Conservation (phyloP, 352 stramenopile species). For the Phytopythium cucurbitacearum region DNA sequence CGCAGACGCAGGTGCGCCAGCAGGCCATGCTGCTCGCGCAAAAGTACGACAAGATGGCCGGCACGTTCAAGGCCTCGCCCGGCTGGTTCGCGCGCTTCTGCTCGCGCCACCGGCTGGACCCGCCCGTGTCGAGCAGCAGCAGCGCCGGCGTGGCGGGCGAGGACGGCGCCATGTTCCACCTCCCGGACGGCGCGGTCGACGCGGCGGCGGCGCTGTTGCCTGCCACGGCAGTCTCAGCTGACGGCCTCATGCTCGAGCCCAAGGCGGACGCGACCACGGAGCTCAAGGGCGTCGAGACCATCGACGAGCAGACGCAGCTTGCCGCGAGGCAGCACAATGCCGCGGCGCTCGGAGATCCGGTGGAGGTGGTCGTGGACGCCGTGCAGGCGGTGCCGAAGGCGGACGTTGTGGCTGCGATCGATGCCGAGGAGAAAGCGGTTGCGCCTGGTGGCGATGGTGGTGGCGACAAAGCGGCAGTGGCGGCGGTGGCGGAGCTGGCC, state of each 20-base stretch:
- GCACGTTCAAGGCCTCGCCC: conserved; percentile 80
- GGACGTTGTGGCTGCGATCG: conserved; percentile 7
- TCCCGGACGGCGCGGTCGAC: conserved; percentile 1
- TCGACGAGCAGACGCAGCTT: conserved; percentile 38
- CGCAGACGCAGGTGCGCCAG: conserved; percentile 78
- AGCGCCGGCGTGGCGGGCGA: conserved; percentile 4
- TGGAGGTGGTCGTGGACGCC: conserved; percentile 19
- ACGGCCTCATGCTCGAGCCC: conserved; percentile 4
- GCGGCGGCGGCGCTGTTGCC: conserved; percentile 2
- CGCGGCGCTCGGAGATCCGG: conserved; percentile 16
- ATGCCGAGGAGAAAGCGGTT: conserved; percentile 19
- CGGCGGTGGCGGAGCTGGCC: conserved; percentile 8
- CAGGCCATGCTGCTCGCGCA: conserved; percentile 80
- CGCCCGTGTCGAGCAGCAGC: conserved; percentile 29
- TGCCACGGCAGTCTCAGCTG: neutral
- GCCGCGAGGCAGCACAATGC: conserved; percentile 34
- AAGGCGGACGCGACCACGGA: conserved; percentile 9
- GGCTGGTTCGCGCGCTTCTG: conserved; percentile 88
- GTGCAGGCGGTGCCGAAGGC: neutral
- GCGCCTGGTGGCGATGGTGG: conserved; percentile 3
- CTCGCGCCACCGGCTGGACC: conserved; percentile 76
- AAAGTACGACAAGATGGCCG: conserved; percentile 77
- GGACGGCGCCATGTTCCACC: conserved; percentile 1
- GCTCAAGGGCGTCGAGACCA: conserved; percentile 32
- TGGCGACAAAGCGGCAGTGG: conserved; percentile 2